A percentile compares a stretch with the other conserved stretches of the same genome.
Conservation (phyloP, 768 basidiomycete genomes). For the Calocera cornea region DNA sequence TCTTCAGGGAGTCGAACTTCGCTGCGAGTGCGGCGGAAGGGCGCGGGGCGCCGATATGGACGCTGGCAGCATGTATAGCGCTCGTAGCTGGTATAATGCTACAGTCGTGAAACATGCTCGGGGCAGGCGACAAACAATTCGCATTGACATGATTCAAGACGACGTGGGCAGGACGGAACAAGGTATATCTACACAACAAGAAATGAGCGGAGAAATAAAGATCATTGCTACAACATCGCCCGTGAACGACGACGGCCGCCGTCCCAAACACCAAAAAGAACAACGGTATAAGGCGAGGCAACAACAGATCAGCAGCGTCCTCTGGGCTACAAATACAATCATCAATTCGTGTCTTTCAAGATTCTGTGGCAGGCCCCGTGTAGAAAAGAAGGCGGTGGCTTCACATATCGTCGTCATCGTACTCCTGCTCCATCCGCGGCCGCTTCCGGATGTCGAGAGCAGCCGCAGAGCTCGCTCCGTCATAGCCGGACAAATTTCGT, state of each 20-base stretch:
- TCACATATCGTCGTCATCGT: neutral
- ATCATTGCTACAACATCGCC: neutral
- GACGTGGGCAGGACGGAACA: neutral
- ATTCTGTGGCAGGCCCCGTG: too few species aligned
- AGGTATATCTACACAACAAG: neutral
- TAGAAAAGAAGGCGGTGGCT: neutral
- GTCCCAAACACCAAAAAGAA: neutral
- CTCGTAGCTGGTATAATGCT: neutral
- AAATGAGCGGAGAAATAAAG: neutral
- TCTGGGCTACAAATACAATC: neutral
- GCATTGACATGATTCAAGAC: neutral
- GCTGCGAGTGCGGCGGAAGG: neutral
- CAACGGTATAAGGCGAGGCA: neutral
- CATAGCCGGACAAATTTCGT: slow-evolving; percentile 23
- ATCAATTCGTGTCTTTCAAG: neutral
- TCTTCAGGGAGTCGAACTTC: neutral
- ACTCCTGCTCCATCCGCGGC: neutral
- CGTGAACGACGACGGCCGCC: neutral
- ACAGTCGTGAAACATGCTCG: neutral
- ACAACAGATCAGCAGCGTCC: neutral
- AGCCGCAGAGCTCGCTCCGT: neutral
- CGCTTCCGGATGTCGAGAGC: neutral
- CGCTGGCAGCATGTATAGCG: neutral
- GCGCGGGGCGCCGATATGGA: neutral
- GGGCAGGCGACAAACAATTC: neutral